A percentile compares a stretch with the other conserved stretches of the same genome.
Conservation (phyloP, 305 asterid species). For the Coffea humblotiana region DNA sequence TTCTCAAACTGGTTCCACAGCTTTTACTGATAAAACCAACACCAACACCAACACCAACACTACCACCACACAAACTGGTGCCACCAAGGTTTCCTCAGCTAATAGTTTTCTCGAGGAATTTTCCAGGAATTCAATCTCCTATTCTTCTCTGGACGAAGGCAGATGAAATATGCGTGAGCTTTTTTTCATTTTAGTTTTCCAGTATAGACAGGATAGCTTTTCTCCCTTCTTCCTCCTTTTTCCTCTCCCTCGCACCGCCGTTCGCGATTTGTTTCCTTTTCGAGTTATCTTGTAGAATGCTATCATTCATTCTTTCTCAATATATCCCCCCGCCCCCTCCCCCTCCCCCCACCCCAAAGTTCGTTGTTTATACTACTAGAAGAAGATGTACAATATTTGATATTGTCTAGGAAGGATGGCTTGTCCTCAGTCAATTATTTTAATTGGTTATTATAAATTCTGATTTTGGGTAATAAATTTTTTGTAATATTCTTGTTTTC, state of each 20-base stretch:
- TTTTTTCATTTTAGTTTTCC: background rate
- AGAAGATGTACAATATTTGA: too few species aligned
- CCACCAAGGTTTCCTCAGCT: constrained; percentile 36
- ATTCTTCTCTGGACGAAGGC: constrained; percentile 75
- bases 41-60: constrained; percentile 22
- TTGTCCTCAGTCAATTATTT: too few species aligned
- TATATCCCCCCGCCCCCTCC: background rate
- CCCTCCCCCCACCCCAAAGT: too few species aligned
- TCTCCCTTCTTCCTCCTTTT: background rate
- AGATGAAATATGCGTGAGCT: constrained; percentile 33
- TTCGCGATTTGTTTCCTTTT: background rate
- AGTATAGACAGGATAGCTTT: background rate
- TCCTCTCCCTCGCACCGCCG: background rate
- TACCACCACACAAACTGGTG: constrained; percentile 26
- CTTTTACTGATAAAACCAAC: constrained; percentile 43
- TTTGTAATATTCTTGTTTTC: too few species aligned
- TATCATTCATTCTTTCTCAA: background rate
- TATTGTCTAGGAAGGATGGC: too few species aligned
- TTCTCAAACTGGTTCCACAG: constrained; percentile 47
- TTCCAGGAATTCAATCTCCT: constrained; percentile 77
- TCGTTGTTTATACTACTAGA: too few species aligned
- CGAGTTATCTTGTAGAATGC: background rate
- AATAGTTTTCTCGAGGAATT: constrained; percentile 43
- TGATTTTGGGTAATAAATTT: too few species aligned
- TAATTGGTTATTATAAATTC: too few species aligned